Evolutionary conservation across 192 early-diverging fungal genomes (phyloP).

Genomic region (Lobosporangium transversale): DNA sequence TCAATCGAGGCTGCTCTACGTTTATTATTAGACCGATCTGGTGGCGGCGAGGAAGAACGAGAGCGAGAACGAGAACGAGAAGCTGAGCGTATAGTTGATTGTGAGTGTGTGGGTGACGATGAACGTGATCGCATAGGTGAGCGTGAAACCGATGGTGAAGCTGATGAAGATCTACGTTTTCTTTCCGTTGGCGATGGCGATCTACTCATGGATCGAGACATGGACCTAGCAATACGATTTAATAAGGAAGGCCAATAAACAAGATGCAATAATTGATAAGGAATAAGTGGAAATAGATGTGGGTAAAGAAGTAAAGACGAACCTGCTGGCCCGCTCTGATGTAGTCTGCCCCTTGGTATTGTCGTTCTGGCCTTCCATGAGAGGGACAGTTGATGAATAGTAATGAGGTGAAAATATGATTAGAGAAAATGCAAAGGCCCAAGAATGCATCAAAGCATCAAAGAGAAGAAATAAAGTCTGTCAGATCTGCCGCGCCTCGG

Average conservation of each 20-base stretch:
- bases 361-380: too few relatives aligned
- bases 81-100: constrained; percentile 7
- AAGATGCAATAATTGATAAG: neutral
- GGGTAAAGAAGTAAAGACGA: too few relatives aligned
- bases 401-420: too few relatives aligned
- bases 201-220: constrained; percentile 36
- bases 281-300: too few relatives aligned
- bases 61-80: constrained; percentile 21
- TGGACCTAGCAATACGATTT: constrained; percentile 12
- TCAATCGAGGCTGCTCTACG: constrained; percentile 31
- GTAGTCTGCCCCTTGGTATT: too few relatives aligned
- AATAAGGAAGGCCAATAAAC: neutral
- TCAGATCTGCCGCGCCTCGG: too few relatives aligned
- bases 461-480: too few relatives aligned
- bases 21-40: constrained; percentile 26
- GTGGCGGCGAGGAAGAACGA: constrained; percentile 19
- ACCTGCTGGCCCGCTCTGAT: too few relatives aligned
- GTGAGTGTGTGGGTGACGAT: constrained; percentile 26
- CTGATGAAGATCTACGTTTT: constrained; percentile 25
- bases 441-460: too few relatives aligned
- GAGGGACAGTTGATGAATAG: too few relatives aligned
- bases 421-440: too few relatives aligned
- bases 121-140: constrained; percentile 14
- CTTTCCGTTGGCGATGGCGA: constrained; percentile 12
- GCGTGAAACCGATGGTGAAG: constrained; percentile 31